Conservation (phyloP, 768 basidiomycete species). For the Lyophyllum decastes region DNA sequence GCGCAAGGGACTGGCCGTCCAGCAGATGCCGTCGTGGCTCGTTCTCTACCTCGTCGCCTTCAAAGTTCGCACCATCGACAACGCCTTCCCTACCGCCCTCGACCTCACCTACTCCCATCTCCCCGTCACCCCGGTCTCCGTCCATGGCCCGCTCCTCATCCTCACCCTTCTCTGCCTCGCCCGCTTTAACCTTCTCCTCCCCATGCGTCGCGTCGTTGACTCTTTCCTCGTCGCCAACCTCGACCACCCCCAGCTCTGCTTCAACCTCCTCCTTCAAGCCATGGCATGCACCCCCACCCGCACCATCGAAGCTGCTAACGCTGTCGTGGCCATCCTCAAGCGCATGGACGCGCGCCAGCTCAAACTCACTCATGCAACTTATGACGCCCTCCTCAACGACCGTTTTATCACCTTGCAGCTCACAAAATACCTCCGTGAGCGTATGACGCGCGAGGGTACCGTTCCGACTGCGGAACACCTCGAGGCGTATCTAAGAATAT, state of each 20-base stretch:
- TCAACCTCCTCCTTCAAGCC: constrained; percentile 57
- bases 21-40: constrained; percentile 54
- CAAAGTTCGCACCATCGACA: constrained; percentile 43
- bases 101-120: constrained; percentile 46
- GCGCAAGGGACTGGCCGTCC: not conserved
- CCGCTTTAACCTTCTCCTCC: constrained; percentile 46
- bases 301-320: constrained; percentile 38
- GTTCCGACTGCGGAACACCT: constrained; percentile 44
- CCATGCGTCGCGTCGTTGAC: constrained; percentile 45
- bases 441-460: constrained; percentile 40
- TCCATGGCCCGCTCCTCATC: constrained; percentile 46
- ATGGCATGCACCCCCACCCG: constrained; percentile 42
- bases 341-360: constrained; percentile 50
- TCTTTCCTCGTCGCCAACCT: constrained; percentile 38
- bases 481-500: constrained; percentile 49
- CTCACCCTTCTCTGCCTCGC: constrained; percentile 50
- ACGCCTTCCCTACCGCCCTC: constrained; percentile 45
- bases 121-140: constrained; percentile 25
- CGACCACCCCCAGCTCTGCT: constrained; percentile 33
- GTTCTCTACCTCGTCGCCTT: constrained; percentile 47
- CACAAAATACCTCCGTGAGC: constrained; percentile 44
- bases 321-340: constrained; percentile 41
- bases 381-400: constrained; percentile 46
- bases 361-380: constrained; percentile 40
- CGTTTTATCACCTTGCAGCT: constrained; percentile 53